Conservation (phyloP, 305 asterid genomes). For the Coffea humblotiana region DNA sequence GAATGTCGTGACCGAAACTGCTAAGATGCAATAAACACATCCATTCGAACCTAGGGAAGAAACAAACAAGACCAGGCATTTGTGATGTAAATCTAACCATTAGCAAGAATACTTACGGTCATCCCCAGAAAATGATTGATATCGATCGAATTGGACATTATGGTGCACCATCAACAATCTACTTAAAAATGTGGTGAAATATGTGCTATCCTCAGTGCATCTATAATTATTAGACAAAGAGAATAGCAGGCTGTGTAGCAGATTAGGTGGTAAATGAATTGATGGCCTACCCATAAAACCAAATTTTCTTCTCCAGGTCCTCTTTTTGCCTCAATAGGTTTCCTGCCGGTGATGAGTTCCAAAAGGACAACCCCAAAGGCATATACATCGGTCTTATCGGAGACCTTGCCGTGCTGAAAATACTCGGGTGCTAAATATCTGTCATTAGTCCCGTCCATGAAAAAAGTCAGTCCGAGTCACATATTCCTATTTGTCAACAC, state of each 20-base stretch:
- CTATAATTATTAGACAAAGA: background rate
- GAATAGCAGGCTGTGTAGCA: background rate
- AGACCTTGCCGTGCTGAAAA: conserved; percentile 91
- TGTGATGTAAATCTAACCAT: background rate
- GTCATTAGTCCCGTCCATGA: conserved; percentile 14
- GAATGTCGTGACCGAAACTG: conserved; percentile 4
- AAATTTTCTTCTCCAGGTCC: conserved; percentile 88
- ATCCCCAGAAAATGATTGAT: background rate
- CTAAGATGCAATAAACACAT: conserved; percentile 1
- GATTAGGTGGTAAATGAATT: conserved; percentile 20
- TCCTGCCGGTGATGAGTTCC: conserved; percentile 80
- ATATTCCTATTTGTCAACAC: background rate
- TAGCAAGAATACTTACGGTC: background rate
- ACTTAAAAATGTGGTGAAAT: background rate
- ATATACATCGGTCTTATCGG: conserved; percentile 84
- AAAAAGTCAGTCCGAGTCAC: conserved; percentile 14
- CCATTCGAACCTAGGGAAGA: background rate
- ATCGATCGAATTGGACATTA: background rate
- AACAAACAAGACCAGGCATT: background rate
- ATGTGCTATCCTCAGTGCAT: background rate
- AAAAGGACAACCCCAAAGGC: conserved; percentile 87
- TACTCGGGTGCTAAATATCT: conserved; percentile 94
- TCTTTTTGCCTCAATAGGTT: conserved; percentile 74
- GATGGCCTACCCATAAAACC: conserved; percentile 66
- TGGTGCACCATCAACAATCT: background rate